Evolutionary conservation across 2,329 filamentous ascomycete genomes (phyloP).

Genomic region (Cylindrodendrum hubeiense): DNA sequence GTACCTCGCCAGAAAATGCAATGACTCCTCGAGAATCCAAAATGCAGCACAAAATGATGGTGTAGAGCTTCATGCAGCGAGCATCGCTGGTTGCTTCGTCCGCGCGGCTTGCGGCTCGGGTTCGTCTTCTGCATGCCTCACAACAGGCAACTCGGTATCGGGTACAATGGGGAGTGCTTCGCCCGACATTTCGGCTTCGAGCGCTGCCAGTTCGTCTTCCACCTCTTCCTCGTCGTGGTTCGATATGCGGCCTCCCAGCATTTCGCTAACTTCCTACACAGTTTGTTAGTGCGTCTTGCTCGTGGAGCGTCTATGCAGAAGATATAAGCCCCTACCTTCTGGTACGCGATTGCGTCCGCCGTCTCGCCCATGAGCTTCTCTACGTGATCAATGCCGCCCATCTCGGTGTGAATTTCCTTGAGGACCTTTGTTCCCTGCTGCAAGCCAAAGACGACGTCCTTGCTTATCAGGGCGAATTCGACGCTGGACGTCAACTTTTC

Average conservation of each 20-base stretch:
- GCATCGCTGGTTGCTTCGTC: constrained; percentile 53
- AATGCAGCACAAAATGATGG: not conserved
- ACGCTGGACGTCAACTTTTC: constrained; percentile 90
- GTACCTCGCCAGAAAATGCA: constrained; percentile 34
- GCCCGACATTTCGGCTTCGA: constrained; percentile 66
- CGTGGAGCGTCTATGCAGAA: not conserved
- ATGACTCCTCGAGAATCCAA: constrained; percentile 13
- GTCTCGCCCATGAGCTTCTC: constrained; percentile 96
- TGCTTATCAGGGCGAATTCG: constrained; percentile 96
- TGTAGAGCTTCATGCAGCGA: constrained; percentile 44
- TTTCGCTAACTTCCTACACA: constrained; percentile 86
- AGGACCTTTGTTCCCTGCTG: constrained; percentile 92
- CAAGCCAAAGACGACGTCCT: constrained; percentile 92
- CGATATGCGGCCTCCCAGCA: constrained; percentile 88
- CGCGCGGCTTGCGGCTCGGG: constrained; percentile 38
- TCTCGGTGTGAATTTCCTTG: constrained; percentile 92
- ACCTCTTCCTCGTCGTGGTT: constrained; percentile 98
- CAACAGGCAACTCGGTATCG: constrained; percentile 8
- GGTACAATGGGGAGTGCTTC: constrained; percentile 46
- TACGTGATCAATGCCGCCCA: constrained; percentile 93
- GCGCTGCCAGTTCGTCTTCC: constrained; percentile 89
- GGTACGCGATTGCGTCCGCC: constrained; percentile 91
- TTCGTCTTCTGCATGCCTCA: constrained; percentile 28
- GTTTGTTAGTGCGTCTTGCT: constrained; percentile 22
- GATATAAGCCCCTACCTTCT: constrained; percentile 70